phyloP scores from a whole-genome alignment of 441 rosid species.

The Francoa sonchifolia region DNA sequence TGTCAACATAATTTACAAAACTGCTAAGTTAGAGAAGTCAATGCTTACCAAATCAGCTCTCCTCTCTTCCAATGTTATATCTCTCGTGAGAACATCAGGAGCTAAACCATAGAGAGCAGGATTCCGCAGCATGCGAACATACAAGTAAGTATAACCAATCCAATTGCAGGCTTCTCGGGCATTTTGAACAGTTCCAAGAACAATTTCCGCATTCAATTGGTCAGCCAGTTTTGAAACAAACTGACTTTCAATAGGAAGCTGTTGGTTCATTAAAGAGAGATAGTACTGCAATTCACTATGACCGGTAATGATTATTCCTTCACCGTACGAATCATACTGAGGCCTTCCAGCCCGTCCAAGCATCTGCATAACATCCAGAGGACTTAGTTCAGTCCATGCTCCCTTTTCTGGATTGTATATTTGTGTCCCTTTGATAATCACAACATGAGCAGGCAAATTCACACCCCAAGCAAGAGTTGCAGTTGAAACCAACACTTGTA shows the following conservation, averaged over 20 bases:
- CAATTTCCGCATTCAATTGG: slow-evolving; percentile 96
- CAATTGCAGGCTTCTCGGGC: slow-evolving; percentile 96
- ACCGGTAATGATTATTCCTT: slow-evolving; percentile 90
- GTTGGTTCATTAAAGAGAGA: slow-evolving; percentile 90
- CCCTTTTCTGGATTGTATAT: slow-evolving; percentile 94
- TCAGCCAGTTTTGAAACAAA: slow-evolving; percentile 82
- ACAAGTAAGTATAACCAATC: slow-evolving; percentile 83
- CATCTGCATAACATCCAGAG: slow-evolving; percentile 97
- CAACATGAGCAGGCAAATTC: slow-evolving; percentile 88
- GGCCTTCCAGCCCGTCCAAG: slow-evolving; percentile 99
- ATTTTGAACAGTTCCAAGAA: slow-evolving; percentile 90
- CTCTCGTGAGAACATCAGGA: slow-evolving; percentile 64
- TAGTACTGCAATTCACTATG: slow-evolving; percentile 72
- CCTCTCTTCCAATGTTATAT: slow-evolving; percentile 70
- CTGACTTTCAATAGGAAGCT: slow-evolving; percentile 94
- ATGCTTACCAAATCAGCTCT: slow-evolving; percentile 84
- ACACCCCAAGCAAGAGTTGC: slow-evolving; percentile 99
- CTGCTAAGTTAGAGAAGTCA: background rate
- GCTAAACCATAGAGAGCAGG: slow-evolving; percentile 79
- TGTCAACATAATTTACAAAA: background rate
- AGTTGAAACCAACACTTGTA: slow-evolving; percentile 82
- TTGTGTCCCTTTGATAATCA: slow-evolving; percentile 88
- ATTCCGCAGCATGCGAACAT: slow-evolving; percentile 75
- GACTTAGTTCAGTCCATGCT: slow-evolving; percentile 93
- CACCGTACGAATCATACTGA: slow-evolving; percentile 77